Evolutionary conservation across 768 basidiomycete species (phyloP), one percentile per base, ranked within the genome.

Genomic region (Zangia roseola): DNA sequence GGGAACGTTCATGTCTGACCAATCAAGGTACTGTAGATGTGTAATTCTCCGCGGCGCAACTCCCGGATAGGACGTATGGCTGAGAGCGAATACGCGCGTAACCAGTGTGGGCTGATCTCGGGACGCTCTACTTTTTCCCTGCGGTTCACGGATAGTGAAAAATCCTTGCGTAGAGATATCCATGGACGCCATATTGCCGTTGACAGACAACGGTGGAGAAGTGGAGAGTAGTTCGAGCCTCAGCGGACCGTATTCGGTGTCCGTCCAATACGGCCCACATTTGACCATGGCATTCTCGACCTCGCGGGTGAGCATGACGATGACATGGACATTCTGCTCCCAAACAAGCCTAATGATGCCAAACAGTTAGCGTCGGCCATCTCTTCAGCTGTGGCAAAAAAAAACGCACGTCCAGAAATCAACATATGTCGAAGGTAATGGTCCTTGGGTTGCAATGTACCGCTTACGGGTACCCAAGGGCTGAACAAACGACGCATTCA

Each of bases 1-100:
- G 0, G 95, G 95, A 12, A 98, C 92, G 63, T 94, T 94, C 74
- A 97, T 87, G 60, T 98, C 95, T 2, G 94, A 92, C 95, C 95
- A 98, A 33, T 88, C 86, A 33, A 94, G 77, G 62, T 93, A 97
- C 65, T 98, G 95, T 43, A 97, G 71, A 60, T 98, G 95, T 0
- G 86, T 77, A 14, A 98, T 76, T 49, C 69, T 77, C n/a, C 91
- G 75, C 2, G 84, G 74, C 3, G 79, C 75, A 12, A 77, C 73
- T 16, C 75, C 68, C 0, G 88, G 86, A 55, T 84, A 81, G 24
- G 72, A 74, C 2, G 69, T 69, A 57, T 93, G 81, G 36, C 76
- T 73, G 28, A 97, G 75, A 42, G 81, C 74, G 60, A 97, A 91
- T 10, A 78, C 76, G 45, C 86, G 76, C 53, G 77, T 79, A 53